Percentiles rank a stretch among this genome's conserved stretches.
Evolutionary conservation across 1,284 basidiomycete genomes (phyloP).

Genomic region (Mycena citricolor): DNA sequence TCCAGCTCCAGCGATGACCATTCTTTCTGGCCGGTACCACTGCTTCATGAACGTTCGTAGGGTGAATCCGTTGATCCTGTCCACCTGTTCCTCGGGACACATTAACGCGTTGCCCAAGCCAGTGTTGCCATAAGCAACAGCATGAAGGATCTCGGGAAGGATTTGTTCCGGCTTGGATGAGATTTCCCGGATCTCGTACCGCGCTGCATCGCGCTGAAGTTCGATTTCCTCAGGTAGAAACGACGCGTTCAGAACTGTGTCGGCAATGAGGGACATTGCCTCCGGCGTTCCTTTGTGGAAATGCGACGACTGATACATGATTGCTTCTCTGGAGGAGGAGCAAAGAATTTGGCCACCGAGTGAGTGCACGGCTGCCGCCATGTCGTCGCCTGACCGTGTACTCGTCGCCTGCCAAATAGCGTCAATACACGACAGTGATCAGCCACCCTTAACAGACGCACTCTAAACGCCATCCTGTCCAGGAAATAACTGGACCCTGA

Average conservation of each 20-base stretch:
- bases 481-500: conserved; percentile 90
- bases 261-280: conserved; percentile 87
- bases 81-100: conserved; percentile 84
- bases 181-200: conserved; percentile 93
- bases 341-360: conserved; percentile 94
- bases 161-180: conserved; percentile 91
- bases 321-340: conserved; percentile 89
- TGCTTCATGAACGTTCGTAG: conserved; percentile 71
- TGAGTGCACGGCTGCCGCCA: conserved; percentile 81
- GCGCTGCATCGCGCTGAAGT: conserved; percentile 82
- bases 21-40: conserved; percentile 92
- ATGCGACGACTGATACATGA: conserved; percentile 98
- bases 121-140: conserved; percentile 77
- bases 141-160: conserved; percentile 90
- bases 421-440: conserved; percentile 1
- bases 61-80: conserved; percentile 63
- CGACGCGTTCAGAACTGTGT: conserved; percentile 83
- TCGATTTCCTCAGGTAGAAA: conserved; percentile 82
- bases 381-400: conserved; percentile 66
- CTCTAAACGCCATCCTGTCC: conserved; percentile 97
- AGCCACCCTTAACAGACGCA: conserved; percentile 34
- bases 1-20: conserved; percentile 93
- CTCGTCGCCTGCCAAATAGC: conserved; percentile 50
- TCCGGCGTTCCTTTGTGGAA: conserved; percentile 83
- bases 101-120: conserved; percentile 89